A percentile compares a stretch with the other conserved stretches of the same genome.
These are phyloP conservation scores for Asterophora parasitica DNA, from an alignment of 768 basidiomycete species.

Conservation along the genomic window DNA sequence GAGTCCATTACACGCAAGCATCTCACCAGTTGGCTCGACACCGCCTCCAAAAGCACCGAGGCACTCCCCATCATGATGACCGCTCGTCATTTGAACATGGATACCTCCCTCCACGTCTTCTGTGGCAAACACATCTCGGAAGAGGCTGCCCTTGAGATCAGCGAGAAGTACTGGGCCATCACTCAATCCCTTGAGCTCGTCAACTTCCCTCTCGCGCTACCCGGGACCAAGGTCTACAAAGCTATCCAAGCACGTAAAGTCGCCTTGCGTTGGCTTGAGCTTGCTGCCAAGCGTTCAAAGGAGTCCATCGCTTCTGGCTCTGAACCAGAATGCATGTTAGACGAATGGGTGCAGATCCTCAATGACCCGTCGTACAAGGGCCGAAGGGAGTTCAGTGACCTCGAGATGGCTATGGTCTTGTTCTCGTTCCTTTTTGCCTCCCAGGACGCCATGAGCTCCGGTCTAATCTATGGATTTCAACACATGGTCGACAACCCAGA, in stretches of 20 bases:
- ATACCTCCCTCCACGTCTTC: conserved; percentile 93
- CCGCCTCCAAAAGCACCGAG: conserved; percentile 43
- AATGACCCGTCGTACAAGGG: conserved; percentile 66
- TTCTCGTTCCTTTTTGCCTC: conserved; percentile 96
- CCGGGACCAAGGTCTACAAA: conserved; percentile 94
- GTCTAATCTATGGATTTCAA: conserved; percentile 94
- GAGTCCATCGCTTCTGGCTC: conserved; percentile 72
- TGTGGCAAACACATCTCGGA: conserved; percentile 89
- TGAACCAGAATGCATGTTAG: conserved; percentile 86
- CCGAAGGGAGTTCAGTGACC: conserved; percentile 82
- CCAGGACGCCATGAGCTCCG: conserved; percentile 98
- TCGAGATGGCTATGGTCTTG: conserved; percentile 95
- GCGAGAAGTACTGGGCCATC: conserved; percentile 93
- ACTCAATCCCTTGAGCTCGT: conserved; percentile 94
- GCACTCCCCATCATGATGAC: conserved; percentile 76
- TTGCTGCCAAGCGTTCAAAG: conserved; percentile 79
- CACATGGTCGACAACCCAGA: conserved; percentile 92
- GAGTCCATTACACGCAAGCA: conserved; percentile 78
- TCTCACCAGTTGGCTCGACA: conserved; percentile 66
- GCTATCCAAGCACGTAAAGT: conserved; percentile 88
- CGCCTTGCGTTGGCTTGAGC: conserved; percentile 73
- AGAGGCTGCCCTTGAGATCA: conserved; percentile 72
- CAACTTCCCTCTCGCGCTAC: conserved; percentile 94
- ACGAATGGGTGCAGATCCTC: conserved; percentile 83
- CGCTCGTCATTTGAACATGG: conserved; percentile 95